Percentiles rank a stretch among this genome's conserved stretches.
Evolutionary conservation across 208 protist species (phyloP).

Genomic region (Borovskyia barvae): DNA sequence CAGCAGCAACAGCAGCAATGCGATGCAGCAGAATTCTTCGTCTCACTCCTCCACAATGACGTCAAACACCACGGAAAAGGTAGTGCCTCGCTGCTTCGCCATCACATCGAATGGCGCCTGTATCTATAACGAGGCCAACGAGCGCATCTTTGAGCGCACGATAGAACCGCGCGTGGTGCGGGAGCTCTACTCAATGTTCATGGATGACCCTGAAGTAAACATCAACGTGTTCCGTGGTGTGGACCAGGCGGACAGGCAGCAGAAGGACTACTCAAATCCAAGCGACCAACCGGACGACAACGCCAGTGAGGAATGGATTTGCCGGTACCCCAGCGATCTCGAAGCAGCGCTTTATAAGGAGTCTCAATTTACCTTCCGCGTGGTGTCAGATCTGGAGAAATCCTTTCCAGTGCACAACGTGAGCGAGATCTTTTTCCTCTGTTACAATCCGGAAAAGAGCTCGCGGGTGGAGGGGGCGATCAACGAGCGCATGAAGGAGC

Average conservation of each 20-base stretch:
- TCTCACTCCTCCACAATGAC: background rate
- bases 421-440: constrained; percentile 67
- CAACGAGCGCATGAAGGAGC: constrained; percentile 22
- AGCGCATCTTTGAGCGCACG: constrained; percentile 39
- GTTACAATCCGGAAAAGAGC: constrained; percentile 47
- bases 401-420: constrained; percentile 46
- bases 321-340: constrained; percentile 41
- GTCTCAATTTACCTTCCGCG: constrained; percentile 40
- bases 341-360: constrained; percentile 50
- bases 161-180: constrained; percentile 29
- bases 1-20: background rate
- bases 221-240: constrained; percentile 55
- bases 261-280: constrained; percentile 38
- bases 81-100: constrained; percentile 59
- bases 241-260: constrained; percentile 22
- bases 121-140: constrained; percentile 56
- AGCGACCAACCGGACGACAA: constrained; percentile 50
- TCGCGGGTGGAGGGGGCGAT: constrained; percentile 31
- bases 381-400: constrained; percentile 45
- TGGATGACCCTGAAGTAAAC: constrained; percentile 52
- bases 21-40: background rate
- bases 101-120: constrained; percentile 68
- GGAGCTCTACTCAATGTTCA: constrained; percentile 47
- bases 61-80: constrained; percentile 2
- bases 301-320: constrained; percentile 57